phyloP scores from a whole-genome alignment of 2,329 filamentous ascomycete genomes.

The Pseudocercospora fijiensis region DNA sequence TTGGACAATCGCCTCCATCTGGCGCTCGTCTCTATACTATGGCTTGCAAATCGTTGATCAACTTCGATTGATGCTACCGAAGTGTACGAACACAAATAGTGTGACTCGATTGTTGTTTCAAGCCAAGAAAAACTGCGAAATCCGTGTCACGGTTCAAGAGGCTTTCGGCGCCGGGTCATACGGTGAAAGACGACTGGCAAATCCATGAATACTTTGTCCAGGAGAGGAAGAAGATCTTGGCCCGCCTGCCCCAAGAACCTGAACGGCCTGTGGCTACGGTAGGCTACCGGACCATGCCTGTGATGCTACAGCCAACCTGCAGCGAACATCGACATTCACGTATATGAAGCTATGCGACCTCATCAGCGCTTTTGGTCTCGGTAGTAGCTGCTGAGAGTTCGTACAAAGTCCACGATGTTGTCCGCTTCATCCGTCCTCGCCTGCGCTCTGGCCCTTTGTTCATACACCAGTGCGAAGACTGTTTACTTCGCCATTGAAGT shows the following conservation, averaged over 20 bases:
- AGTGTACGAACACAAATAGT: not conserved
- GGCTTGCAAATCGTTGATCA: not conserved
- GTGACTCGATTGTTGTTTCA: not conserved
- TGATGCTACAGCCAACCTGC: slow-evolving; percentile 11
- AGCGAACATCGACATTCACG: not conserved
- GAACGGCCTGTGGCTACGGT: slow-evolving; percentile 7
- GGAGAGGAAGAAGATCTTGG: not conserved
- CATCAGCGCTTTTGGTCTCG: not conserved
- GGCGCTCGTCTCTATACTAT: not conserved
- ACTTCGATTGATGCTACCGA: not conserved
- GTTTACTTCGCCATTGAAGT: slow-evolving; percentile 15
- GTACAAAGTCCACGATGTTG: slow-evolving; percentile 7
- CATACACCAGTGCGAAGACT: slow-evolving; percentile 10
- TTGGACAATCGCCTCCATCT: too few species aligned
- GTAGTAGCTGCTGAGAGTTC: not conserved
- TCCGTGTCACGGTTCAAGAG: not conserved
- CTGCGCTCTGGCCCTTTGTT: slow-evolving; percentile 9
- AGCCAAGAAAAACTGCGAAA: not conserved
- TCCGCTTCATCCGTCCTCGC: slow-evolving; percentile 1
- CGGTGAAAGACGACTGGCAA: not conserved
- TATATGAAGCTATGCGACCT: slow-evolving; percentile 2
- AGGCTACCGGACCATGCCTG: not conserved
- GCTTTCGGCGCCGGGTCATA: not conserved
- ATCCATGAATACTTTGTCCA: not conserved
- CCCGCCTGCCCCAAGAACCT: not conserved